phyloP scores from a whole-genome alignment of 108 stramenopile genomes.

The Craspedostauros australis region DNA sequence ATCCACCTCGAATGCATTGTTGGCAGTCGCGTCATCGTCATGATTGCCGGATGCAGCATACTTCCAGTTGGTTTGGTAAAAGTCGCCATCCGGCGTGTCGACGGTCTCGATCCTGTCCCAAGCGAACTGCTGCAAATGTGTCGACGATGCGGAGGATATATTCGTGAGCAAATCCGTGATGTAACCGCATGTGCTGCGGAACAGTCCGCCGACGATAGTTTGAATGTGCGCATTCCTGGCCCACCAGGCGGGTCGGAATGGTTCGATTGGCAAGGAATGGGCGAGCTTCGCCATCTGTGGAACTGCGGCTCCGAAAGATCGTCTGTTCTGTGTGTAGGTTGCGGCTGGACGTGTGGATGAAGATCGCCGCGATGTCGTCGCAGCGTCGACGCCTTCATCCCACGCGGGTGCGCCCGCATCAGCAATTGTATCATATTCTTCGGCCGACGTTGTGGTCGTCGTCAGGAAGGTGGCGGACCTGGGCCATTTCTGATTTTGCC shows the following conservation, averaged over 20 bases:
- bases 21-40: not conserved
- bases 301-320: too few species aligned
- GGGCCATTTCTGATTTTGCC: too few species aligned
- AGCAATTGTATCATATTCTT: too few species aligned
- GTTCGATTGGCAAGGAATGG: constrained; percentile 26
- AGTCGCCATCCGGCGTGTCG: constrained; percentile 54
- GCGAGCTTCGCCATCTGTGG: too few species aligned
- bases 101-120: constrained; percentile 55
- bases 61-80: constrained; percentile 67
- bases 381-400: too few species aligned
- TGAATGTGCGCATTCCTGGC: constrained; percentile 55
- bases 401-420: too few species aligned
- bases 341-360: too few species aligned
- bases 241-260: constrained; percentile 29
- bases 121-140: constrained; percentile 32
- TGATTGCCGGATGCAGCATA: constrained; percentile 15
- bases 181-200: constrained; percentile 27
- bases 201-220: constrained; percentile 50
- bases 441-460: too few species aligned
- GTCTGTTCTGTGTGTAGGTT: too few species aligned
- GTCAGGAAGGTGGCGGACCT: too few species aligned
- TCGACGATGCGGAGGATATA: not conserved
- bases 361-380: too few species aligned
- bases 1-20: not conserved
- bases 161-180: not conserved